Percentiles rank a stretch among this genome's conserved stretches.
Evolutionary conservation across 75 land plant genomes (phyloP).

Genomic region (Gnetum montanum): DNA sequence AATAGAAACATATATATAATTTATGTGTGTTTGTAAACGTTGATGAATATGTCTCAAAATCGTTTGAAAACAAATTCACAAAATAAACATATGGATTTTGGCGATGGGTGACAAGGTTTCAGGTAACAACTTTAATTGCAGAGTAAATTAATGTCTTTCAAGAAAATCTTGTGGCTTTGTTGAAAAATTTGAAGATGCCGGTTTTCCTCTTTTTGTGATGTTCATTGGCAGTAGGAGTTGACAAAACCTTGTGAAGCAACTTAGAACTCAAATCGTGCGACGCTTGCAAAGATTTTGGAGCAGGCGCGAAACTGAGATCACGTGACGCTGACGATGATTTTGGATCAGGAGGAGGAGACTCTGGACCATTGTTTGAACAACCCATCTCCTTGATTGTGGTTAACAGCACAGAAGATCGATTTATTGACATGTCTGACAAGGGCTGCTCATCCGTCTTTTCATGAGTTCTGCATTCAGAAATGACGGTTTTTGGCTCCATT

Average conservation of each 20-base stretch:
- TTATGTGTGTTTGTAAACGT: no score
- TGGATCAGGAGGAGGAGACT: background rate
- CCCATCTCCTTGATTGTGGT: background rate
- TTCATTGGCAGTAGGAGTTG: background rate
- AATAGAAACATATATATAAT: no score
- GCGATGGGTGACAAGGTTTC: no score
- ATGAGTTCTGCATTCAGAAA: background rate
- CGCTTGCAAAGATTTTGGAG: background rate
- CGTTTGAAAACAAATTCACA: no score
- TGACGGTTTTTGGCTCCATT: background rate
- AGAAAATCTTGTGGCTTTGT: background rate
- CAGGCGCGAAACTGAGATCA: background rate
- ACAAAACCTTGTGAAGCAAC: no score
- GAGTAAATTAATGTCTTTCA: no score
- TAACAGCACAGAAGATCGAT: background rate
- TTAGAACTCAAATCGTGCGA: background rate
- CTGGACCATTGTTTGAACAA: background rate
- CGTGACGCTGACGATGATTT: background rate
- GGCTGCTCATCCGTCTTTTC: background rate
- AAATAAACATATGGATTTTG: no score
- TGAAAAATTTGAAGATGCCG: constrained; percentile 6
- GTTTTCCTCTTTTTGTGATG: background rate
- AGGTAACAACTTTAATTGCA: no score
- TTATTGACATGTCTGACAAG: background rate
- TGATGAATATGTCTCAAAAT: no score